These are phyloP conservation scores for Aspergillus heteromorphus DNA, from an alignment of 495 filamentous ascomycete species.

Conservation along the genomic window DNA sequence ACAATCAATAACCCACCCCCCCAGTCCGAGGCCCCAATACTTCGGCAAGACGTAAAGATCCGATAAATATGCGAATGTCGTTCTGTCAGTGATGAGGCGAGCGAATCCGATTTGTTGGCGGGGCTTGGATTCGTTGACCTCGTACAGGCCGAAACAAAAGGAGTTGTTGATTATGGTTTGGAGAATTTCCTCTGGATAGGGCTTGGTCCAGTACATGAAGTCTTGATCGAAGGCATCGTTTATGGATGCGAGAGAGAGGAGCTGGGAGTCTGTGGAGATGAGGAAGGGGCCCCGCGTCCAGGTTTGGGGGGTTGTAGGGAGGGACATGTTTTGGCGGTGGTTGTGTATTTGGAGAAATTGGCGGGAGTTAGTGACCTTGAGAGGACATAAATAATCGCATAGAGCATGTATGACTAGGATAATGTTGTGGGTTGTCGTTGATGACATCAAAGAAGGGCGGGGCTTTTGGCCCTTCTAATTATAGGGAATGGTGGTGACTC, in stretches of 20 bases:
- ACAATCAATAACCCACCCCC: slow-evolving; percentile 56
- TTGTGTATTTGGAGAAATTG: too few relatives aligned
- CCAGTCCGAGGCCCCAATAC: slow-evolving; percentile 56
- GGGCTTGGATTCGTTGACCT: not conserved
- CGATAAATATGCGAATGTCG: slow-evolving; percentile 63
- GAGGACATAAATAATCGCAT: too few relatives aligned
- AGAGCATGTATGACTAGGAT: too few relatives aligned
- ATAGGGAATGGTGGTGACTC: too few relatives aligned
- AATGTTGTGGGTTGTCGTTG: too few relatives aligned
- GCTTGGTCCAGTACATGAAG: slow-evolving; percentile 50
- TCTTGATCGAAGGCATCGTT: slow-evolving; percentile 47
- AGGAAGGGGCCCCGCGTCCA: too few relatives aligned
- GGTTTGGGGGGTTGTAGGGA: too few relatives aligned
- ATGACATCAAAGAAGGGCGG: too few relatives aligned
- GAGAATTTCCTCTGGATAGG: slow-evolving; percentile 33
- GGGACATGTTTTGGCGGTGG: too few relatives aligned
- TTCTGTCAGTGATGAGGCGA: slow-evolving; percentile 58
- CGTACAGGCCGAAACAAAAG: slow-evolving; percentile 54
- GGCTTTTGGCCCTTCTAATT: too few relatives aligned
- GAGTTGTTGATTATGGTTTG: slow-evolving; percentile 45
- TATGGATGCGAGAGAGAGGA: slow-evolving; percentile 44
- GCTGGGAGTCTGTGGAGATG: slow-evolving; percentile 46
- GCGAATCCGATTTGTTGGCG: slow-evolving; percentile 51
- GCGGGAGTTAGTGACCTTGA: too few relatives aligned
- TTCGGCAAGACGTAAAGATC: slow-evolving; percentile 58